A percentile compares a stretch with the other conserved stretches of the same genome.
These are phyloP conservation scores for Aphanomyces euteiches DNA, from an alignment of 352 stramenopile genomes.

Conservation along the genomic window DNA sequence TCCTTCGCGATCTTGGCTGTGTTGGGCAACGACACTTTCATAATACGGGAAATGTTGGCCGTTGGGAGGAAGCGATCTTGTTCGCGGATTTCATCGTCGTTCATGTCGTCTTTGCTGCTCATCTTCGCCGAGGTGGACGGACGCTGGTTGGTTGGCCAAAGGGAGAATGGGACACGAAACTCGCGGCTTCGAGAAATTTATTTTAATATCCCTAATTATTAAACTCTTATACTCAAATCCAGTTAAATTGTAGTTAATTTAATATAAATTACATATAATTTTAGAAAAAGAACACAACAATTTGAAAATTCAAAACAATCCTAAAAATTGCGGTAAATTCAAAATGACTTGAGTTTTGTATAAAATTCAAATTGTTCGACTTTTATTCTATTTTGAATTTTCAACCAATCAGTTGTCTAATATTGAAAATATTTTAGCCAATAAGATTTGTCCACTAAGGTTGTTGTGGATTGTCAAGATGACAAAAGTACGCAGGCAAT, in stretches of 20 bases:
- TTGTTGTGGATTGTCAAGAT: too few species aligned
- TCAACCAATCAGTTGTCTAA: too few species aligned
- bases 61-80: conserved; percentile 98
- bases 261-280: neutral
- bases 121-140: conserved; percentile 35
- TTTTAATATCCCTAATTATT: neutral
- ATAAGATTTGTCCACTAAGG: too few species aligned
- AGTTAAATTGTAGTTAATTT: neutral
- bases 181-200: neutral
- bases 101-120: conserved; percentile 79
- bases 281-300: neutral
- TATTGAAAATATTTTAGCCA: too few species aligned
- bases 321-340: neutral
- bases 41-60: conserved; percentile 99
- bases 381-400: neutral
- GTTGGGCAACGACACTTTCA: conserved; percentile 98
- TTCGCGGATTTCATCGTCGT: conserved; percentile 90
- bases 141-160: conserved; percentile 2
- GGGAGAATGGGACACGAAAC: conserved; percentile 15
- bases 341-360: conserved; percentile 8
- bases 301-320: conserved; percentile 23
- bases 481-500: too few species aligned
- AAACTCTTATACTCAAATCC: neutral
- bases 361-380: neutral
- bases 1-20: conserved; percentile 99